A percentile compares a stretch with the other conserved stretches of the same genome.
These are phyloP conservation scores for Proliferodiscus dingleyae DNA, from an alignment of 2,329 filamentous ascomycete species.

Conservation along the genomic window DNA sequence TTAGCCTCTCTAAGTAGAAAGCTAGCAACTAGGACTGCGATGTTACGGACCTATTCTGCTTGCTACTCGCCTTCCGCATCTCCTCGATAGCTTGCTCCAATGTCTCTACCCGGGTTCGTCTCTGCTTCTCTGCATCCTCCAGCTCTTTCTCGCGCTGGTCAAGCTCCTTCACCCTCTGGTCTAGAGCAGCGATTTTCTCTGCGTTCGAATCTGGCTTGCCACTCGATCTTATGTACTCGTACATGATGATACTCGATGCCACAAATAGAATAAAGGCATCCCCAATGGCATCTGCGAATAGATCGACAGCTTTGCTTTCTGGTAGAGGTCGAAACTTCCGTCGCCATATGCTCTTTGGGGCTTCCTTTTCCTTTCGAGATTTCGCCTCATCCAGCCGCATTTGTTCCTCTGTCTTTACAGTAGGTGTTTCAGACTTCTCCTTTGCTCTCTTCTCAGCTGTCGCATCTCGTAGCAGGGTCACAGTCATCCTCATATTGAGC, in stretches of 20 bases:
- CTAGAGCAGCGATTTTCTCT: slow-evolving; percentile 47
- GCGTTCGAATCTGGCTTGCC: slow-evolving; percentile 55
- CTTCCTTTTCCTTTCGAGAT: slow-evolving; percentile 34
- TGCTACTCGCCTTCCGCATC: slow-evolving; percentile 23
- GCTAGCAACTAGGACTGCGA: slow-evolving; percentile 1
- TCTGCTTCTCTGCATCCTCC: slow-evolving; percentile 44
- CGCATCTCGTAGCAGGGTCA: slow-evolving; percentile 52
- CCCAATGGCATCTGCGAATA: slow-evolving; percentile 62
- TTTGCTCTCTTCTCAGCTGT: slow-evolving; percentile 54
- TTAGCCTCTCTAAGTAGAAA: background rate
- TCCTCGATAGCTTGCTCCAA: slow-evolving; percentile 30
- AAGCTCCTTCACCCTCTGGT: slow-evolving; percentile 51
- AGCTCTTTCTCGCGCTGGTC: slow-evolving; percentile 44
- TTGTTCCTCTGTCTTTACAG: slow-evolving; percentile 61
- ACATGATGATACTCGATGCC: slow-evolving; percentile 52
- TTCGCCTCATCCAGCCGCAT: slow-evolving; percentile 48
- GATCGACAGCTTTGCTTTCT: slow-evolving; percentile 59
- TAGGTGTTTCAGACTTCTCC: slow-evolving; percentile 59
- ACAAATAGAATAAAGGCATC: slow-evolving; percentile 59
- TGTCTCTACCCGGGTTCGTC: slow-evolving; percentile 27
- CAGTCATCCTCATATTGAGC: slow-evolving; percentile 60
- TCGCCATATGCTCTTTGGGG: slow-evolving; percentile 51
- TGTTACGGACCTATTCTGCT: slow-evolving; percentile 19
- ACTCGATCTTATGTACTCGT: slow-evolving; percentile 56
- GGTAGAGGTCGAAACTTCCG: slow-evolving; percentile 60